phyloP scores from a whole-genome alignment of 495 filamentous ascomycete species.

The Aspergillus nanangensis region DNA sequence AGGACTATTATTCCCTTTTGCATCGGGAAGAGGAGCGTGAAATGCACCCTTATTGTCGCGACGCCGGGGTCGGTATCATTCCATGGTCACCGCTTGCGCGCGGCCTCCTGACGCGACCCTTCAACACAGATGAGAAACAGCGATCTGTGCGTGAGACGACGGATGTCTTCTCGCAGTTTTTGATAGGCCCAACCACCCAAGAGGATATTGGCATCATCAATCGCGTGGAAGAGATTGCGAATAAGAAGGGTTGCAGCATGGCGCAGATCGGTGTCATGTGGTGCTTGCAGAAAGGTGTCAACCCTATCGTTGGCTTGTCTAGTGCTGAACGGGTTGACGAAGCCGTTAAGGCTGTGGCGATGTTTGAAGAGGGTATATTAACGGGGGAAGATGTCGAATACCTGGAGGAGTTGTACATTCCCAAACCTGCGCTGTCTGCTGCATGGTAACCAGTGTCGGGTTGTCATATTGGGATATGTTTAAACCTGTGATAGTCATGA shows the following conservation, averaged over 20 bases:
- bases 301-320: constrained; percentile 63
- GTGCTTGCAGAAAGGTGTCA: constrained; percentile 47
- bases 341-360: constrained; percentile 45
- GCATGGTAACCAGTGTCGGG: too few species aligned
- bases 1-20: constrained; percentile 56
- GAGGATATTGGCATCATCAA: constrained; percentile 54
- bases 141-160: constrained; percentile 43
- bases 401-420: constrained; percentile 63
- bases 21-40: constrained; percentile 59
- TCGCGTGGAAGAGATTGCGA: constrained; percentile 61
- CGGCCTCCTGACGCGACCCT: constrained; percentile 52
- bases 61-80: constrained; percentile 67
- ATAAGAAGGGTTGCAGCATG: constrained; percentile 60
- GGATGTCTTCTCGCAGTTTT: constrained; percentile 40
- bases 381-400: constrained; percentile 59
- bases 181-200: constrained; percentile 42
- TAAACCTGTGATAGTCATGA: too few species aligned
- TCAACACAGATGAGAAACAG: constrained; percentile 29
- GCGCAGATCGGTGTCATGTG: constrained; percentile 64
- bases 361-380: too few species aligned
- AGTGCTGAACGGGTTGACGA: constrained; percentile 59
- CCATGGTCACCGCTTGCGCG: constrained; percentile 62
- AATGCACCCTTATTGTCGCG: constrained; percentile 66
- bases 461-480: too few species aligned
- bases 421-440: too few species aligned